A percentile compares a stretch with the other conserved stretches of the same genome.
phyloP scores from a whole-genome alignment of 2,329 filamentous ascomycete genomes.

The Fusarium piperis region DNA sequence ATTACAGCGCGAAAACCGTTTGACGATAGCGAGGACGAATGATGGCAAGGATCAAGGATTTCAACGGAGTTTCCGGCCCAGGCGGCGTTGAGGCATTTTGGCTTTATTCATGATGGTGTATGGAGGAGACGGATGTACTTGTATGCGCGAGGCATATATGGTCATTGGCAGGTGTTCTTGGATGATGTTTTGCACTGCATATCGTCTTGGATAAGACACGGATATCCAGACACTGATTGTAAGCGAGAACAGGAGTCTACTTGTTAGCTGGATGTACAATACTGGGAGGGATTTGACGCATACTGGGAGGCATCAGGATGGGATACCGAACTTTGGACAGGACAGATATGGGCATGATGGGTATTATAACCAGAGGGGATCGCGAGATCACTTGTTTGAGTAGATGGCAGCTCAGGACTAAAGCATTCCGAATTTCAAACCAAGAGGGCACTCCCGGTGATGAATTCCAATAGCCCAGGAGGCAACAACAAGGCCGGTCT shows the following conservation, averaged over 20 bases:
- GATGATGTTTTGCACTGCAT: neutral
- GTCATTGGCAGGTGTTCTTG: neutral
- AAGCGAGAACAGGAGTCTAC: neutral
- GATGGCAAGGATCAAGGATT: neutral
- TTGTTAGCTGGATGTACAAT: neutral
- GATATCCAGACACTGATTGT: neutral
- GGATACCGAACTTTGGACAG: neutral
- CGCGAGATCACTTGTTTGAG: neutral
- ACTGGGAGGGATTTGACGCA: neutral
- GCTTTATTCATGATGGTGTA: neutral
- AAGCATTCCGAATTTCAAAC: neutral
- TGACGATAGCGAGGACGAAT: neutral
- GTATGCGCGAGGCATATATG: neutral
- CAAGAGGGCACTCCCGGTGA: neutral
- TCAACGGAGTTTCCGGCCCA: slow-evolving; percentile 22
- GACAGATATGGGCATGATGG: neutral
- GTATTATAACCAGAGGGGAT: neutral
- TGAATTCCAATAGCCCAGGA: neutral
- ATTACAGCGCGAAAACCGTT: slow-evolving; percentile 46
- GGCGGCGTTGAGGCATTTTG: slow-evolving; percentile 8
- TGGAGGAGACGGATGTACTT: neutral
- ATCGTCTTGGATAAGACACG: neutral
- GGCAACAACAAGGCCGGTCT: neutral
- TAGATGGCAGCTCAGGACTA: neutral
- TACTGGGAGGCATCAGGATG: neutral